Conservation (phyloP, 805 yeast genomes). For the Yarrowia bubula region DNA sequence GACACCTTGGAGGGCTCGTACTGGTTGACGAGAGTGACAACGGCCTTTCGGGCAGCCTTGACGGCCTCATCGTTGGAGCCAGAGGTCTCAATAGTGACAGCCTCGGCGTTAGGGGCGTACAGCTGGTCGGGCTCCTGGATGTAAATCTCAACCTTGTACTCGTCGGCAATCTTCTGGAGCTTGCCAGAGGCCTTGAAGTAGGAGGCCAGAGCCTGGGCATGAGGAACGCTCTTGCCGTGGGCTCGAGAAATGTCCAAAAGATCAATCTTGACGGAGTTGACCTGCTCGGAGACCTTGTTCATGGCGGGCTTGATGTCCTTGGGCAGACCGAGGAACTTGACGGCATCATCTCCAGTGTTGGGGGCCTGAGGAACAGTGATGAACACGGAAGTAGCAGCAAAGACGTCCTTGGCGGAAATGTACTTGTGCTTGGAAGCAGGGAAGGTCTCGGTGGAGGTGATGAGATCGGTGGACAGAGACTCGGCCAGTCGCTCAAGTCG, state of each 20-base stretch:
- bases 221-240: slow-evolving; percentile 73
- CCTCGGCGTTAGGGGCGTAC: slow-evolving; percentile 41
- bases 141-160: slow-evolving; percentile 46
- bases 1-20: slow-evolving; percentile 65
- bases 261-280: slow-evolving; percentile 60
- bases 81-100: slow-evolving; percentile 62
- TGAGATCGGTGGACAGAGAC: slow-evolving; percentile 47
- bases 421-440: slow-evolving; percentile 71
- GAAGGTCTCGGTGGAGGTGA: slow-evolving; percentile 56
- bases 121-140: slow-evolving; percentile 50
- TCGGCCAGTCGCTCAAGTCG: slow-evolving; percentile 49
- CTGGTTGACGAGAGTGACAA: slow-evolving; percentile 70
- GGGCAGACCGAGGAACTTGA: slow-evolving; percentile 60
- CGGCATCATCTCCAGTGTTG: slow-evolving; percentile 39
- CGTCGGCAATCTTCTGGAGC: slow-evolving; percentile 44
- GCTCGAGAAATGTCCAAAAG: slow-evolving; percentile 82
- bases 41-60: slow-evolving; percentile 65
- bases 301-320: slow-evolving; percentile 60
- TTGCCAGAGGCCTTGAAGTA: slow-evolving; percentile 47
- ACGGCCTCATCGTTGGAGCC: slow-evolving; percentile 51
- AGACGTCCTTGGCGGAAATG: slow-evolving; percentile 42
- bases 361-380: slow-evolving; percentile 44
- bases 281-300: slow-evolving; percentile 55
- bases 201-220: slow-evolving; percentile 72
- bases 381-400: slow-evolving; percentile 37